A percentile compares a stretch with the other conserved stretches of the same genome.
Conservation (phyloP, 495 filamentous ascomycete species). For the Daldinia grandis region DNA sequence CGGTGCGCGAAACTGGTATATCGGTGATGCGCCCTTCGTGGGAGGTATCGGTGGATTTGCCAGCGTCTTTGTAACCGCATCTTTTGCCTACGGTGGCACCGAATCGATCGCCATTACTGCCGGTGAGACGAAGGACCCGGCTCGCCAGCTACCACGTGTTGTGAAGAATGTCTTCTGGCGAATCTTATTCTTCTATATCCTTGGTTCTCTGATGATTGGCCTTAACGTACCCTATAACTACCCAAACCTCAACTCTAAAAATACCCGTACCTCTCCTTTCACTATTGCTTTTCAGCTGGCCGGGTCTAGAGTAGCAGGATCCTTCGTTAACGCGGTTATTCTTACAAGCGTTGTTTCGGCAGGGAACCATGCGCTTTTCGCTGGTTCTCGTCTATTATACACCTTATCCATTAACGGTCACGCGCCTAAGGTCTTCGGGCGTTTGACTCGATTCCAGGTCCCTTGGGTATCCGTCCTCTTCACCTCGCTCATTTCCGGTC, state of each 20-base stretch:
- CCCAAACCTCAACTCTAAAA: conserved; percentile 54
- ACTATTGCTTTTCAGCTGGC: conserved; percentile 67
- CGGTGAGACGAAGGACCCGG: conserved; percentile 65
- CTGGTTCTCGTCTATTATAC: conserved; percentile 61
- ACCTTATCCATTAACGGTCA: conserved; percentile 35
- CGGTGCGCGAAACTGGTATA: conserved; percentile 69
- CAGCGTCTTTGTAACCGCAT: conserved; percentile 43
- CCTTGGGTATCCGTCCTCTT: conserved; percentile 68
- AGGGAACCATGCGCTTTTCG: conserved; percentile 63
- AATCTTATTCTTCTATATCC: conserved; percentile 69
- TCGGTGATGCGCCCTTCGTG: conserved; percentile 43
- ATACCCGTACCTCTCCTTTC: conserved; percentile 65
- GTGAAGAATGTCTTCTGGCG: conserved; percentile 59
- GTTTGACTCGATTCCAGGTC: conserved; percentile 63
- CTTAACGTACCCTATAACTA: conserved; percentile 65
- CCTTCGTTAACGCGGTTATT: conserved; percentile 68
- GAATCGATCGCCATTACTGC: conserved; percentile 68
- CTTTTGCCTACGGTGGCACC: conserved; percentile 49
- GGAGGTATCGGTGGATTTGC: conserved; percentile 41
- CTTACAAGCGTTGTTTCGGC: conserved; percentile 54
- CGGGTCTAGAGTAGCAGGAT: conserved; percentile 66
- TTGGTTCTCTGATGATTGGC: conserved; percentile 67
- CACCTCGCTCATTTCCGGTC: conserved; percentile 62
- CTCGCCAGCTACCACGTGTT: conserved; percentile 54
- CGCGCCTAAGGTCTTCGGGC: conserved; percentile 53